Conservation (phyloP, 1,284 basidiomycete genomes). For the Lentinula novae-zelandiae region DNA sequence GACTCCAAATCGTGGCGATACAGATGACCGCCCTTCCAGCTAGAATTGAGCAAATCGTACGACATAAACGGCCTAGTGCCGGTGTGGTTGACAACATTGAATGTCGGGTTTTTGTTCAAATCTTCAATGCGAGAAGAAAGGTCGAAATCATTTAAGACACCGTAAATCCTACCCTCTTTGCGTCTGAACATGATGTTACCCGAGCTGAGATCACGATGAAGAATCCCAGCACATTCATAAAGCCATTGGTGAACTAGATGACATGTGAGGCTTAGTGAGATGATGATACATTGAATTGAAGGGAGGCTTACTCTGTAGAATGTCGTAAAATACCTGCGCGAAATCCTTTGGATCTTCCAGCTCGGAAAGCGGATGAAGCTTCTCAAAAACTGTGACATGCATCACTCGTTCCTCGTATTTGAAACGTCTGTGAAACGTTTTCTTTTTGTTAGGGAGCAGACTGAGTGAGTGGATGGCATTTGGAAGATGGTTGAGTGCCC, state of each 20-base stretch:
- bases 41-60: background rate
- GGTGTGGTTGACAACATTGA: background rate
- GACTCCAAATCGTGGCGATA: conserved; percentile 12
- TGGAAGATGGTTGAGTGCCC: conserved; percentile 13
- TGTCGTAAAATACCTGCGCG: conserved; percentile 6
- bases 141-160: conserved; percentile 10
- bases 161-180: background rate
- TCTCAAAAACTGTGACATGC: conserved; percentile 3
- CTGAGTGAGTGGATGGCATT: background rate
- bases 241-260: conserved; percentile 8
- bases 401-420: conserved; percentile 8
- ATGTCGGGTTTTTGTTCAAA: too few species aligned
- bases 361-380: background rate
- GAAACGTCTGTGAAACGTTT: background rate
- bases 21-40: background rate
- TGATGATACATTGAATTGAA: background rate
- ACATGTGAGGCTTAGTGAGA: background rate
- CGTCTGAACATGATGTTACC: conserved; percentile 6
- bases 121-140: background rate
- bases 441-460: background rate
- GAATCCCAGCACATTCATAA: background rate
- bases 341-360: background rate
- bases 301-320: background rate
- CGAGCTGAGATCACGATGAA: conserved; percentile 10
- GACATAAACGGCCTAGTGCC: conserved; percentile 11